Conservation (phyloP, 2,329 filamentous ascomycete species). For the Periglandula ipomoeae region DNA sequence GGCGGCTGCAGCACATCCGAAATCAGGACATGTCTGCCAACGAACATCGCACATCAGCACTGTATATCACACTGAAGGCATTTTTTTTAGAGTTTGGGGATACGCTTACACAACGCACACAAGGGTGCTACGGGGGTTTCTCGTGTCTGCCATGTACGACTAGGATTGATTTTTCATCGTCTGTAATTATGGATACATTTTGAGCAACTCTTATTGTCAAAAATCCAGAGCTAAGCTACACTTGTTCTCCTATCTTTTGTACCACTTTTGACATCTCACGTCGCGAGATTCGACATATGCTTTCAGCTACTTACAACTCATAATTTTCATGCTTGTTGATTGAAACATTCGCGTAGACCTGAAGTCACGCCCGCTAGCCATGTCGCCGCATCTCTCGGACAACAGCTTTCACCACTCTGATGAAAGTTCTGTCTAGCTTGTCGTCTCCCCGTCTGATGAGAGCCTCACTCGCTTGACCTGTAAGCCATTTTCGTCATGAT, state of each 20-base stretch:
- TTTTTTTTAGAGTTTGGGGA: slow-evolving; percentile 20
- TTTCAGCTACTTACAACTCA: background rate
- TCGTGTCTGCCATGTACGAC: slow-evolving; percentile 1
- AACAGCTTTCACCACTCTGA: too few relatives aligned
- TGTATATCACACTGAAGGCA: slow-evolving; percentile 21
- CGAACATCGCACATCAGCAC: slow-evolving; percentile 2
- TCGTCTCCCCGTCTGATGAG: background rate
- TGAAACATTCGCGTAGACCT: background rate
- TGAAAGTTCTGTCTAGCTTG: too few relatives aligned
- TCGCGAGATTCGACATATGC: background rate
- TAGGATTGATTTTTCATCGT: background rate
- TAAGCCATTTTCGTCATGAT: background rate
- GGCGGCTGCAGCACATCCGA: too few relatives aligned
- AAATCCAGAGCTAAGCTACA: slow-evolving; percentile 5
- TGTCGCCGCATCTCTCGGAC: background rate
- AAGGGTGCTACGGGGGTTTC: background rate
- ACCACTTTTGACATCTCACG: background rate
- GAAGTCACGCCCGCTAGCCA: background rate
- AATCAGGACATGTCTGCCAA: too few relatives aligned
- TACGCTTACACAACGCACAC: slow-evolving; percentile 3
- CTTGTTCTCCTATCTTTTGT: background rate
- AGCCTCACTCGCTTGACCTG: background rate
- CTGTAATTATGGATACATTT: background rate
- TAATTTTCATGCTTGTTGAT: background rate
- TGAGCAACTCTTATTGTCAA: background rate